A percentile compares a stretch with the other conserved stretches of the same genome.
These are phyloP conservation scores for Gypsophila paniculata DNA, from an alignment of 179 eudicot genomes.

Conservation along the genomic window DNA sequence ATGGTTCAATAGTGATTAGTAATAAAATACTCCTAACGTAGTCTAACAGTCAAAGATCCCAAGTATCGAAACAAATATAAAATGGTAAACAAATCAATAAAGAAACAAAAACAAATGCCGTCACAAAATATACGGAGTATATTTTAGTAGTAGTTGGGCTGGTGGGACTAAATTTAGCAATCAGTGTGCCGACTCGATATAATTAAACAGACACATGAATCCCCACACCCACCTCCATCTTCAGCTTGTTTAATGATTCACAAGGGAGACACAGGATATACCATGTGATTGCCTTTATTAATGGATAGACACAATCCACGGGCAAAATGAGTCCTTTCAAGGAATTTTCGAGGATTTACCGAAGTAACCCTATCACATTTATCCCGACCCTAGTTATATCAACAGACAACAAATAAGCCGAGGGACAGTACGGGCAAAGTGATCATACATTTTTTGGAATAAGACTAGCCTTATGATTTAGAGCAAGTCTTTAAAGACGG, in stretches of 20 bases:
- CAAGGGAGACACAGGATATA: background rate
- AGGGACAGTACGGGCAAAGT: too few species aligned
- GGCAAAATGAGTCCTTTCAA: too few species aligned
- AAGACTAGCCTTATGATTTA: too few species aligned
- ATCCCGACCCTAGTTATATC: too few species aligned
- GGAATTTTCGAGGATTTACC: too few species aligned
- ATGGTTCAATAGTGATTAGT: background rate
- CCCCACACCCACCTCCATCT: conserved; percentile 2
- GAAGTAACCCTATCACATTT: too few species aligned
- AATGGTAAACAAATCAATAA: background rate
- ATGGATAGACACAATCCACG: too few species aligned
- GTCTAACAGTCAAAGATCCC: background rate
- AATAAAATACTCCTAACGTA: background rate
- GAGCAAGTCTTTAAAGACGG: too few species aligned
- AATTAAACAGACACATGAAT: background rate
- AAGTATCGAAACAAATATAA: background rate
- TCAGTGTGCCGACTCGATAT: background rate
- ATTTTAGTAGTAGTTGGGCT: background rate
- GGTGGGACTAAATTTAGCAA: conserved; percentile 7
- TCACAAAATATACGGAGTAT: background rate
- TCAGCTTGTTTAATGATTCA: background rate
- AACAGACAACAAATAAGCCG: too few species aligned
- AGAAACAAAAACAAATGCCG: background rate
- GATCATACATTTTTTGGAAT: too few species aligned
- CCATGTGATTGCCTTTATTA: conserved; percentile 16